phyloP scores from a whole-genome alignment of 495 filamentous ascomycete genomes.

The Hypoxylon crocopeplum region DNA sequence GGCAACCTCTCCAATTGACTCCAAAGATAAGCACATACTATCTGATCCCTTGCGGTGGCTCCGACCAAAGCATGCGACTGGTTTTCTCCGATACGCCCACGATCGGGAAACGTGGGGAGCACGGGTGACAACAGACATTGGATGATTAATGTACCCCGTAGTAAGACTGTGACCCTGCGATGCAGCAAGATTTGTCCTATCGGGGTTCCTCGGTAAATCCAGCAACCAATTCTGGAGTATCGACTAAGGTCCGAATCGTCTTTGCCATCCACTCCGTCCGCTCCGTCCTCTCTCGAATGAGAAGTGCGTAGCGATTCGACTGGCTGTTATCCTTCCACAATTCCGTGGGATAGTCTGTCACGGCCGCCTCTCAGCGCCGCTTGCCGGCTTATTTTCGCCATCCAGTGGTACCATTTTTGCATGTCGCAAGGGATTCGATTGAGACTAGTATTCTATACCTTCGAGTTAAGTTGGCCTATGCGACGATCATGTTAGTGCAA shows the following conservation, averaged over 20 bases:
- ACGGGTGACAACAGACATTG: constrained; percentile 20
- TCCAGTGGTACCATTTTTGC: constrained; percentile 2
- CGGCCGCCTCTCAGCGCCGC: constrained; percentile 2
- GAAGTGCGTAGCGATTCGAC: constrained; percentile 24
- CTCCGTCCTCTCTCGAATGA: constrained; percentile 2
- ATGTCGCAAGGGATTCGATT: constrained; percentile 5
- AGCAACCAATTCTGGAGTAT: constrained; percentile 15
- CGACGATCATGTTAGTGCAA: not conserved
- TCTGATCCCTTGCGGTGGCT: constrained; percentile 23
- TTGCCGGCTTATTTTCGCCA: constrained; percentile 26
- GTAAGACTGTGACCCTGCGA: constrained; percentile 35
- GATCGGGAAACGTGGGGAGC: constrained; percentile 31
- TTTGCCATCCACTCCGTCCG: constrained; percentile 3
- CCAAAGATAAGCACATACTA: constrained; percentile 27
- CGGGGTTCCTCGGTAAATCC: constrained; percentile 29
- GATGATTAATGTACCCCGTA: constrained; percentile 26
- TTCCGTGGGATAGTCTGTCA: not conserved
- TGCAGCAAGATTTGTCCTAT: constrained; percentile 26
- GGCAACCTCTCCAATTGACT: constrained; percentile 22
- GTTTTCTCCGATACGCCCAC: constrained; percentile 37
- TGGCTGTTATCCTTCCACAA: constrained; percentile 21
- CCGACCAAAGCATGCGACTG: constrained; percentile 30
- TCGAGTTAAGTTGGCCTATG: constrained; percentile 4
- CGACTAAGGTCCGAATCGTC: constrained; percentile 28
- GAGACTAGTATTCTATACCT: not conserved